These are phyloP conservation scores for Terfezia boudieri DNA, from an alignment of 495 filamentous ascomycete genomes.

Conservation along the genomic window DNA sequence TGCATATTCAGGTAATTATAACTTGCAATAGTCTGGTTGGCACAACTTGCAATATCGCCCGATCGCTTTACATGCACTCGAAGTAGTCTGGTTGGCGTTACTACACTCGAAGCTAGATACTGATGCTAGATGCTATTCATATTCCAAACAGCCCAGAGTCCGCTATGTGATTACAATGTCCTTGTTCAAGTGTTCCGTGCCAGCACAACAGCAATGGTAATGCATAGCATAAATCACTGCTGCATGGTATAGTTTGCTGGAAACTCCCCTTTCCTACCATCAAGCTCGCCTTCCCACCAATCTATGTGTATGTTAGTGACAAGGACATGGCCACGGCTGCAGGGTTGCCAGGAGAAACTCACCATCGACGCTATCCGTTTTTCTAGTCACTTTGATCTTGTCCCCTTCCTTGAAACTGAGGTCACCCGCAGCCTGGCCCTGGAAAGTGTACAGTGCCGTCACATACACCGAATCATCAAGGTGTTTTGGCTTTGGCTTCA, in stretches of 20 bases:
- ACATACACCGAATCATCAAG: constrained; percentile 37
- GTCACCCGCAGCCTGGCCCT: constrained; percentile 49
- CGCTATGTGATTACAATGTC: too few species aligned
- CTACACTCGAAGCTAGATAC: too few species aligned
- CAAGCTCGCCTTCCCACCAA: constrained; percentile 85
- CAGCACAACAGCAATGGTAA: too few species aligned
- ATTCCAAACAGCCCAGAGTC: too few species aligned
- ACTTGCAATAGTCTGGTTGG: too few species aligned
- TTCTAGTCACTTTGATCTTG: constrained; percentile 59
- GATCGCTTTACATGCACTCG: too few species aligned
- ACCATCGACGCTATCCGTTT: constrained; percentile 55
- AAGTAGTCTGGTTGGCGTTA: too few species aligned
- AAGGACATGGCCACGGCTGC: not conserved
- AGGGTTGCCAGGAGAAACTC: not conserved
- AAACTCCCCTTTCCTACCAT: constrained; percentile 53
- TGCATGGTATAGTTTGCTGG: constrained; percentile 68
- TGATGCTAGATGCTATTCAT: too few species aligned
- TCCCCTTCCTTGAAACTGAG: constrained; percentile 68
- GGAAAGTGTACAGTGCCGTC: constrained; percentile 61
- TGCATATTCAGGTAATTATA: too few species aligned
- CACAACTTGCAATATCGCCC: too few species aligned
- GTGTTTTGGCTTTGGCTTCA: constrained; percentile 27
- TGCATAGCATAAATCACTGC: not conserved
- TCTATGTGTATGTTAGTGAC: constrained; percentile 23
- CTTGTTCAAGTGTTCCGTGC: too few species aligned